Base-by-base conservation (phyloP, 2,329 filamentous ascomycete genomes). In the Xylaria sp. region DNA sequence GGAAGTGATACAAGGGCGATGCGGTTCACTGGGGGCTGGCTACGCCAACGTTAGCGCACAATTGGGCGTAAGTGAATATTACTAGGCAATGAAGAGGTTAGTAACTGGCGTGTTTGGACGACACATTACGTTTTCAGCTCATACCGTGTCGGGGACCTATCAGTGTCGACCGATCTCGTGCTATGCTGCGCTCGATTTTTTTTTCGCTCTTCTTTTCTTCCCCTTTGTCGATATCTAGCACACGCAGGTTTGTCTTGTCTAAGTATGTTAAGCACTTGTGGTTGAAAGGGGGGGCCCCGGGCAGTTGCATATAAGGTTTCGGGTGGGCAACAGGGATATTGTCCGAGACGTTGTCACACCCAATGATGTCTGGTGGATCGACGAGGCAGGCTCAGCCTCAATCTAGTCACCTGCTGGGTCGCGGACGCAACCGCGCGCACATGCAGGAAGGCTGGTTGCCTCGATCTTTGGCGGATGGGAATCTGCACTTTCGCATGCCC, bases 371-470 rank as follows among this genome's bases (percentile, higher is more conserved):
- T 28, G 13, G 41, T 60, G 53, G 65, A 68, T 68, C 61, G 58
- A 60, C 58, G 48, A 70, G 65, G 58, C 61, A 62, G 25, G 52
- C 55, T 70, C 62, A 70, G 68, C 68, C 68, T 70, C 68, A 70
- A 60, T 56, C 28, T 30, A 60, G 57, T 61, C 52, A 28, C n/a
- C 43, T 46, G 52, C 32, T 57, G 60, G 63, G 61, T 45, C 68
- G 46, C 59, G 59, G 55, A 61, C 59, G 52, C 50, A 65, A 52
- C 57, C 41, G 20, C 53, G 13, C 62, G 56, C 60, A 57, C 58
- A 68, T 64, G 61, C 61, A 59, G 61, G 57, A 56, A 30, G 63
- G 64, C 45, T 67, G 39, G 64, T 59, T 67, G 60, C 65, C 61
- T 63, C 48, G 45, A 20, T 39, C 41, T 57, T 18, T 39, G 6